phyloP scores from a whole-genome alignment of 495 filamentous ascomycete genomes.

The Penicillium canariense region DNA sequence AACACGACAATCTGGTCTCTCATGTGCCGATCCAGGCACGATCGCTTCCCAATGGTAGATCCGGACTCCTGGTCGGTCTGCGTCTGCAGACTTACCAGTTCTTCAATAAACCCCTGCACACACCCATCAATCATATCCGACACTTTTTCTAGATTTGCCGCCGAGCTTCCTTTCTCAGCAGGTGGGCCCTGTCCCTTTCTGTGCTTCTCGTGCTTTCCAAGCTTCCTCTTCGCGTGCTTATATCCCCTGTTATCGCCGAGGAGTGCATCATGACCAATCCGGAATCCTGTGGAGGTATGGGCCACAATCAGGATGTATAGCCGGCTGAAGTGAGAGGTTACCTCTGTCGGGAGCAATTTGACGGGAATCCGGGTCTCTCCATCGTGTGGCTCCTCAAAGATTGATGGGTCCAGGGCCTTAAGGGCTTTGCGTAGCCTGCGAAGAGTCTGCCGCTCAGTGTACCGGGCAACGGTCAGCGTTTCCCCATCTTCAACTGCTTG shows the following conservation, averaged over 20 bases:
- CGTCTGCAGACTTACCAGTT: slow-evolving; percentile 48
- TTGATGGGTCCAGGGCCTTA: slow-evolving; percentile 7
- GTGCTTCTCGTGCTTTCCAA: background rate
- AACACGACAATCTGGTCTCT: slow-evolving; percentile 82
- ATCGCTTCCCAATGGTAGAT: slow-evolving; percentile 2
- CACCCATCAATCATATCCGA: slow-evolving; percentile 45
- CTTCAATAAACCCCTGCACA: slow-evolving; percentile 55
- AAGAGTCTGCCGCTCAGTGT: slow-evolving; percentile 10
- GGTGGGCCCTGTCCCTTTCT: slow-evolving; percentile 8
- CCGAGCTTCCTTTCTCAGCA: background rate
- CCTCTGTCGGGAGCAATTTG: slow-evolving; percentile 49
- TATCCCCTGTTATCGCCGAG: slow-evolving; percentile 40
- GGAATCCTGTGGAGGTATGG: slow-evolving; percentile 56
- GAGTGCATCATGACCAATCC: slow-evolving; percentile 66
- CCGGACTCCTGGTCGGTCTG: background rate
- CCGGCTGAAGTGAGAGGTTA: slow-evolving; percentile 57
- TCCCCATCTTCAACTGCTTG: background rate
- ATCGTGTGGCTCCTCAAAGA: slow-evolving; percentile 4
- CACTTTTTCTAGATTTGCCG: slow-evolving; percentile 6
- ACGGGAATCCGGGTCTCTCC: slow-evolving; percentile 35
- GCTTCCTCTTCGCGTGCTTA: slow-evolving; percentile 6
- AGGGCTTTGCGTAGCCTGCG: slow-evolving; percentile 11
- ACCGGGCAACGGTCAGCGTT: slow-evolving; percentile 11
- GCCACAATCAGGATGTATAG: slow-evolving; percentile 74
- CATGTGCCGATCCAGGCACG: slow-evolving; percentile 65